These are phyloP conservation scores for Obelidium mucronatum DNA, from an alignment of 192 early-diverging fungal species.

Conservation along the genomic window DNA sequence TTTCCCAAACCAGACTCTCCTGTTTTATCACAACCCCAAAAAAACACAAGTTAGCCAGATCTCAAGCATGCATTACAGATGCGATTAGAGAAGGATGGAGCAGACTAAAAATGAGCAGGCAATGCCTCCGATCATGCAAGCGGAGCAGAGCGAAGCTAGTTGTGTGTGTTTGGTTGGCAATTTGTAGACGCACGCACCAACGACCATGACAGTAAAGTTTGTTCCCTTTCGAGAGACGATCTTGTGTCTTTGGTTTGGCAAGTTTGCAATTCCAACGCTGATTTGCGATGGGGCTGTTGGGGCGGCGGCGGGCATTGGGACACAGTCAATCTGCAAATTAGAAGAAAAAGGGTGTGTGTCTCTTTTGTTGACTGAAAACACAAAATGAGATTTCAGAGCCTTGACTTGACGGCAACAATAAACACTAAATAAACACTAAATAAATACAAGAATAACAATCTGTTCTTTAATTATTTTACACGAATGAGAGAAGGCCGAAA, in stretches of 20 bases:
- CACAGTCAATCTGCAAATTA: too few relatives aligned
- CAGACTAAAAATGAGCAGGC: too few relatives aligned
- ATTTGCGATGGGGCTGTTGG: neutral
- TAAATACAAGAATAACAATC: neutral
- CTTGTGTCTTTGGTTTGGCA: constrained; percentile 98
- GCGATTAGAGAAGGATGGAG: too few relatives aligned
- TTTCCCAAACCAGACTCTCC: constrained; percentile 98
- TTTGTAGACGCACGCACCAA: constrained; percentile 60
- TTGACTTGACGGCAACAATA: neutral
- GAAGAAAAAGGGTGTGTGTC: neutral
- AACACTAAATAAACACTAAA: neutral
- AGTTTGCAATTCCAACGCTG: constrained; percentile 89
- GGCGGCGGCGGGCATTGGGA: neutral
- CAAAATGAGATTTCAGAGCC: neutral
- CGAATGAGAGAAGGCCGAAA: neutral
- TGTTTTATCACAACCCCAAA: too few relatives aligned
- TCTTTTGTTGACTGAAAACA: neutral
- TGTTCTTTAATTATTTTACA: neutral
- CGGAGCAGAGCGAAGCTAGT: neutral
- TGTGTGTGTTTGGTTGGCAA: neutral
- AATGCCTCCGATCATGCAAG: too few relatives aligned
- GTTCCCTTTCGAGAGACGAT: constrained; percentile 97
- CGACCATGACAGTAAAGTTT: constrained; percentile 96
- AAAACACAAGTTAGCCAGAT: too few relatives aligned
- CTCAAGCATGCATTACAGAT: too few relatives aligned